These are phyloP conservation scores for Daldinia childiae DNA, from an alignment of 495 filamentous ascomycete genomes.

Conservation along the genomic window DNA sequence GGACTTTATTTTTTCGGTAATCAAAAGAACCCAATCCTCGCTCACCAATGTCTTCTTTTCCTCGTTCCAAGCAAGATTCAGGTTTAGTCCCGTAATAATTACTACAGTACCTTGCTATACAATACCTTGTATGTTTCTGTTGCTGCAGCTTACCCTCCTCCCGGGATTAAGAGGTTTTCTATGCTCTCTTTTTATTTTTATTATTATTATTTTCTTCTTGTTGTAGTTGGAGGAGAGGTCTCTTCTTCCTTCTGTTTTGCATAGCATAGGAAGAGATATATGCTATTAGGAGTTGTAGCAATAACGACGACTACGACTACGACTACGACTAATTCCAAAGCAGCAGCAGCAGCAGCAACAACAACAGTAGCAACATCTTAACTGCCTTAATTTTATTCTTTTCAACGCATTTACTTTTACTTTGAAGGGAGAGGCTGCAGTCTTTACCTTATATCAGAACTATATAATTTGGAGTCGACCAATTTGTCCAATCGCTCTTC, in stretches of 20 bases:
- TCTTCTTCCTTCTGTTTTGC: constrained; percentile 15
- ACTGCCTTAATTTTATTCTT: constrained; percentile 8
- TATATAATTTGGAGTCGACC: constrained; percentile 20
- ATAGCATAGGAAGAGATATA: constrained; percentile 18
- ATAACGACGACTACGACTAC: constrained; percentile 10
- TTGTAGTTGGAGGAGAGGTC: constrained; percentile 14
- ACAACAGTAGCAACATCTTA: not conserved
- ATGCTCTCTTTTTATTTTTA: constrained; percentile 21
- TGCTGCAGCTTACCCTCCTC: constrained; percentile 36
- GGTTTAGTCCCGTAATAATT: constrained; percentile 39
- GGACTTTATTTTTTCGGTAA: constrained; percentile 28
- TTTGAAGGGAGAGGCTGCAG: constrained; percentile 4
- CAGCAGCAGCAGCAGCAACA: not conserved
- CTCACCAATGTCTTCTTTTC: constrained; percentile 38
- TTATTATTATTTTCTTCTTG: constrained; percentile 3
- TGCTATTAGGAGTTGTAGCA: constrained; percentile 32
- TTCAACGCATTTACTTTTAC: not conserved
- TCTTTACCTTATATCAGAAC: constrained; percentile 13
- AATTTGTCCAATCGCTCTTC: constrained; percentile 21
- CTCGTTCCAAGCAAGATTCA: constrained; percentile 33
- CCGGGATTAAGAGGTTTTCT: constrained; percentile 23
- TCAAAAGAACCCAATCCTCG: constrained; percentile 40
- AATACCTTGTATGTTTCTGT: constrained; percentile 33
- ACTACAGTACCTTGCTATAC: constrained; percentile 26
- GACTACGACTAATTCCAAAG: constrained; percentile 7